These are phyloP conservation scores for Trypanosoma boissoni DNA, from an alignment of 208 protist genomes.

Conservation along the genomic window DNA sequence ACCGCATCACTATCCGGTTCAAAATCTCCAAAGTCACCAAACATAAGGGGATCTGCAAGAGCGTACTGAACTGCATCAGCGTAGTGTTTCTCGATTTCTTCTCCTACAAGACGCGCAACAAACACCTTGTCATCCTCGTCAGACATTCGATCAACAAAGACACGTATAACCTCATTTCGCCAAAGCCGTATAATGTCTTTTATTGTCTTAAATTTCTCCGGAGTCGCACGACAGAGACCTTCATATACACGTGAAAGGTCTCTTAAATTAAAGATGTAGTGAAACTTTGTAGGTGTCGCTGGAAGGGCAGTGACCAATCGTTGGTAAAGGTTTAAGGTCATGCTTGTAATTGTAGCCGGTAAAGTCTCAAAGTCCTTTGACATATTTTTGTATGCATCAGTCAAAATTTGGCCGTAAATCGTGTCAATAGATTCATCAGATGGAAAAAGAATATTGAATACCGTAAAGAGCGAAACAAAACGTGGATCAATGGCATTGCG, in stretches of 20 bases:
- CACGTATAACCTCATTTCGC: slow-evolving; percentile 96
- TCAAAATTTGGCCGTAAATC: slow-evolving; percentile 97
- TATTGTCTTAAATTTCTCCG: slow-evolving; percentile 84
- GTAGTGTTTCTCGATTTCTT: slow-evolving; percentile 82
- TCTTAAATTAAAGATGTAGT: slow-evolving; percentile 99
- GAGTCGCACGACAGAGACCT: slow-evolving; percentile 94
- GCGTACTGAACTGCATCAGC: slow-evolving; percentile 41
- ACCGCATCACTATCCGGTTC: slow-evolving; percentile 76
- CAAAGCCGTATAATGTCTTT: slow-evolving; percentile 93
- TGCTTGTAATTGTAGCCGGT: slow-evolving; percentile 67
- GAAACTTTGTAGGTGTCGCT: slow-evolving; percentile 98
- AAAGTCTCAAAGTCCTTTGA: slow-evolving; percentile 42
- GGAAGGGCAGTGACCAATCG: slow-evolving; percentile 89
- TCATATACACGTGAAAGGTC: slow-evolving; percentile 98
- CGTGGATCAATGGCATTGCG: slow-evolving; percentile 97
- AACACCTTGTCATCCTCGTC: slow-evolving; percentile 90
- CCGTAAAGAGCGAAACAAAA: slow-evolving; percentile 97
- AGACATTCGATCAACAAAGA: slow-evolving; percentile 98
- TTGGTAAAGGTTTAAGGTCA: slow-evolving; percentile 95
- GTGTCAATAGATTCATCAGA: slow-evolving; percentile 93
- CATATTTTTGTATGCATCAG: slow-evolving; percentile 82
- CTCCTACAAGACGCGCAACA: slow-evolving; percentile 75
- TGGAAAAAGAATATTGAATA: slow-evolving; percentile 98
- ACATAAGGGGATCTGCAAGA: slow-evolving; percentile 91
- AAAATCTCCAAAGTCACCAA: slow-evolving; percentile 96